Percentiles rank a stretch among this genome's conserved stretches.
Conservation (phyloP, 495 filamentous ascomycete species). For the Platismatia glauca region DNA sequence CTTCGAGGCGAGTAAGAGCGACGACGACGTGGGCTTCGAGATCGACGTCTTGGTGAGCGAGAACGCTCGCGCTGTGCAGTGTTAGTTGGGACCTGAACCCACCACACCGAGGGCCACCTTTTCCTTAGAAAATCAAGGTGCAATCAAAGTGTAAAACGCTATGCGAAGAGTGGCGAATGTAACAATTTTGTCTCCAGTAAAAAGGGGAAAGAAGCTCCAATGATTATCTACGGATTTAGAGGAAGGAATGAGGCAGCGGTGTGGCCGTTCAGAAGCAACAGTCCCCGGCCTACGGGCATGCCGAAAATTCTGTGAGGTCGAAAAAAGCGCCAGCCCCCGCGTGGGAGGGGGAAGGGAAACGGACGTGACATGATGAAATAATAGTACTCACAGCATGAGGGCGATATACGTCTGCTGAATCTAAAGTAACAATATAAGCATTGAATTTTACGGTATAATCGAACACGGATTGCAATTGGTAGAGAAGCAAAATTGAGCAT, state of each 20-base stretch:
- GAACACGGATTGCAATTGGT: conserved; percentile 20
- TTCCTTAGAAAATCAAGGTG: not conserved
- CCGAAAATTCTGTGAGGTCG: not conserved
- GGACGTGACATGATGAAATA: conserved; percentile 1
- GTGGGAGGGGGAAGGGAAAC: conserved; percentile 13
- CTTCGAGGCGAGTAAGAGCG: conserved; percentile 90
- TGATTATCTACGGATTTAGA: conserved; percentile 1
- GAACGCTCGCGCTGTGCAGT: conserved; percentile 78
- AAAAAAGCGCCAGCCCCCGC: conserved; percentile 10
- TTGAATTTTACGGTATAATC: conserved; percentile 13
- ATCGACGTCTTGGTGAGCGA: conserved; percentile 83
- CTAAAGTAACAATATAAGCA: conserved; percentile 28
- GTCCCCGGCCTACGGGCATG: not conserved
- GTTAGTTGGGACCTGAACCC: conserved; percentile 7
- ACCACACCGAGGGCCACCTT: not conserved
- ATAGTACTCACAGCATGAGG: conserved; percentile 44
- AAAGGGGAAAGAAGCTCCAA: conserved; percentile 2
- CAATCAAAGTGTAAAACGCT: not conserved
- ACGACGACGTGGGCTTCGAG: conserved; percentile 68
- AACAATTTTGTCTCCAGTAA: not conserved
- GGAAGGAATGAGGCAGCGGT: conserved; percentile 17
- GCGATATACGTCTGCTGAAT: conserved; percentile 47
- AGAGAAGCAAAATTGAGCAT: conserved; percentile 16
- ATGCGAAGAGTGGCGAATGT: not conserved
- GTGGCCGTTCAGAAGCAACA: conserved; percentile 8